Evolutionary conservation across 2,329 filamentous ascomycete species (phyloP), one percentile per base, ranked within the genome.

Genomic region (Nemania abortiva): DNA sequence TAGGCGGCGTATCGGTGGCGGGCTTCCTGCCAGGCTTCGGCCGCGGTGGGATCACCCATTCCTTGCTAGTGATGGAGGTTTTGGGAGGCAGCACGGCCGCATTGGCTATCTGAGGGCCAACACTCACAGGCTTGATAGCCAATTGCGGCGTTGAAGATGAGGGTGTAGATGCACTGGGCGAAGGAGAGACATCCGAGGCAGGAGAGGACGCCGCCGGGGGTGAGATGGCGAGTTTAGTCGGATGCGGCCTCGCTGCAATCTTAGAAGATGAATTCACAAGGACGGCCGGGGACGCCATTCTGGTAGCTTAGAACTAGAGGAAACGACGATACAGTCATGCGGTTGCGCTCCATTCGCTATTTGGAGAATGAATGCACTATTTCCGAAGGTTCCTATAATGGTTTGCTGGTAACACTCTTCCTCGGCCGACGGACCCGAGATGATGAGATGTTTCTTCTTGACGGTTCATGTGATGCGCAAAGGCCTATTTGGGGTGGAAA

Each of bases 1-100:
- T 97, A 1, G 93, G 92, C 15, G 95, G 94, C 61, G 95, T 97
- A 78, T 98, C 95, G 42, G 93, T 97, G 55, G 94, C 93, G 2
- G 95, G 95, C 85, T 98, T 98, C 74, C 95, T 90, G 57, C 95
- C 95, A 24, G 96, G 95, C 85, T 95, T 95, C 55, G 93, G 93
- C 69, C 93, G 88, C 31, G 93, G 93, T 27, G 93, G 93, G 53
- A 96, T 90, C 27, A 95, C 87, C 93, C 93, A 96, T 88, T 95
- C 92, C 80, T 91, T 95, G 75, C 88, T 92, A 42, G 92, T 95
- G 79, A 95, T 89, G 61, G 86, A 88, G 61, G 84, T 80, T 77
- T 85, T 86, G 58, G 84, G 84, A 45, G 84, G 64, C 79, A 75
- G 13, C 77, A 75, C 82, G 9, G 84, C 81, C 83, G 86, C 85